phyloP scores from a whole-genome alignment of 2,329 filamentous ascomycete species.

The Verticillium klebahnii region DNA sequence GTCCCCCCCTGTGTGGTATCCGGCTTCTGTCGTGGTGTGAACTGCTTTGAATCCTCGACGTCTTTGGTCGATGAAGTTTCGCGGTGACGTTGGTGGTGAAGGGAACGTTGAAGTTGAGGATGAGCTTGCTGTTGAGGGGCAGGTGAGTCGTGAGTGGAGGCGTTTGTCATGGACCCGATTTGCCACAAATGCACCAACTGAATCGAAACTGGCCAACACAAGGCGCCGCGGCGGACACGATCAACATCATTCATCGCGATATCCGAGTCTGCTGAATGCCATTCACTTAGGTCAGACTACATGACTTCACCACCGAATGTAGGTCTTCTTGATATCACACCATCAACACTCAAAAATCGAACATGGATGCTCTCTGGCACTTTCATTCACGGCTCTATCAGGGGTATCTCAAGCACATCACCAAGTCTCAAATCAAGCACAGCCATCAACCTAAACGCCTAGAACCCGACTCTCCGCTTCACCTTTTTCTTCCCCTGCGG shows the following conservation, averaged over 20 bases:
- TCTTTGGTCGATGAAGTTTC: background rate
- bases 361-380: background rate
- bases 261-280: no score
- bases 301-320: no score
- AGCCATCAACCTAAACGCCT: background rate
- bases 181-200: no score
- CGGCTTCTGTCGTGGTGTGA: no score
- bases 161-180: background rate
- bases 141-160: background rate
- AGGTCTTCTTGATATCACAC: no score
- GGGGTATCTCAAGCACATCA: background rate
- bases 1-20: background rate
- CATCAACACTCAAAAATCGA: background rate
- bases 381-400: background rate
- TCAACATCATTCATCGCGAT: no score
- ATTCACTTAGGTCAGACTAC: no score
- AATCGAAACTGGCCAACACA: no score
- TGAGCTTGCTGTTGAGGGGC: background rate
- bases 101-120: background rate
- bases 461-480: conserved; percentile 33
- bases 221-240: no score
- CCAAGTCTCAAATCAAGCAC: background rate
- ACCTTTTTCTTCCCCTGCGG: conserved; percentile 33
- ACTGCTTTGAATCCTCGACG: background rate
- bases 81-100: background rate